Evolutionary conservation across 1,284 basidiomycete genomes (phyloP), one percentile per base, ranked within the genome.

Genomic region (Ceratobasidium sp.): DNA sequence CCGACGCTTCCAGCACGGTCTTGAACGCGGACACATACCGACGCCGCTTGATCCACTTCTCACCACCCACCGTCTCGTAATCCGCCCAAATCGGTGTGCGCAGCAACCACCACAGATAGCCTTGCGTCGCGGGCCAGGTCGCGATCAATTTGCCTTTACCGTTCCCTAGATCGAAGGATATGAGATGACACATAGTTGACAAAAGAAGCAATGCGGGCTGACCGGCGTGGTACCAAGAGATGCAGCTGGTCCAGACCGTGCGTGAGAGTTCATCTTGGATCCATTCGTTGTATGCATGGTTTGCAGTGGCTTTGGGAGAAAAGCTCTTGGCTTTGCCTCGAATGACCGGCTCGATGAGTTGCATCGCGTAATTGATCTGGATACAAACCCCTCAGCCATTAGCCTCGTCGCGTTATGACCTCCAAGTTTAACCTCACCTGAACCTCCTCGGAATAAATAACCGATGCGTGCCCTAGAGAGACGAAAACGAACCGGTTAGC

Each of bases 311-410:
- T 20, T 44, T 20, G 6, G 75, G 75, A 4, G 67, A 55, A 42
- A 77, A 51, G 42, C 75, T 77, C 23, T 60, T 68, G 55, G 55
- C 64, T 55, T 77, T 77, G 20, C 75, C 75, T 69, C 51, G 64
- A 0, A 77, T 12, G n/a, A 77, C 33, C 2, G 75, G 64, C 42
- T 68, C 46, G 44, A 77, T 9, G 20, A 77, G 53, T 23, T 77
- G 33, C 53, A 61, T 33, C 9, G 42, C 75, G 28, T 77, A 77
- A 23, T 68, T 49, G n/a, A 69, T 58, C 75, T 77, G n/a, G n/a
- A n/a, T n/a, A n/a, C n/a, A n/a, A n/a, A n/a, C n/a, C n/a, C n/a
- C n/a, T n/a, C n/a, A n/a, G n/a, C n/a, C n/a, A n/a, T n/a, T n/a
- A n/a, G n/a, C n/a, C n/a, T n/a, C n/a, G n/a, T n/a, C n/a, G n/a